Percentiles rank a stretch among this genome's conserved stretches.
Conservation (phyloP, 192 early-diverging fungal genomes). For the Coemansia sp. region DNA sequence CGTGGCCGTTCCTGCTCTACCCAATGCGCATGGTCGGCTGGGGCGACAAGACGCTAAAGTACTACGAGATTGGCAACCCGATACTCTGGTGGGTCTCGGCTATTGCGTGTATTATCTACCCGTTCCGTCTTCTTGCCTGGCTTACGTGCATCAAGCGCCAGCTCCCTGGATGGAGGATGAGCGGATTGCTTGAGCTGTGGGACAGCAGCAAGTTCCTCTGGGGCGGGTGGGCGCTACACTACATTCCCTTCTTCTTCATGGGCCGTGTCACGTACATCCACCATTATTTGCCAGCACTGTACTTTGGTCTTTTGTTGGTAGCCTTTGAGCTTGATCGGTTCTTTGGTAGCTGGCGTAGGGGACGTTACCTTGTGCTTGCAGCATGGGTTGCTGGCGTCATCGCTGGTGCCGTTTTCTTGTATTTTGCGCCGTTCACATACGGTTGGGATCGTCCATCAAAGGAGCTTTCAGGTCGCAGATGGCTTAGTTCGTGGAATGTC, state of each 20-base stretch:
- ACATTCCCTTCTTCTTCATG: slow-evolving; percentile 90
- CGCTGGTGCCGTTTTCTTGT: slow-evolving; percentile 48
- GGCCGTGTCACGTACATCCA: slow-evolving; percentile 91
- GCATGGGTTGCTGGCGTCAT: slow-evolving; percentile 26
- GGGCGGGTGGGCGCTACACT: slow-evolving; percentile 83
- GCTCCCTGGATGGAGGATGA: slow-evolving; percentile 25
- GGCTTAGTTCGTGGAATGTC: slow-evolving; percentile 82
- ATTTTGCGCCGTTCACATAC: slow-evolving; percentile 78
- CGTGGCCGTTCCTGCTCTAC: slow-evolving; percentile 84
- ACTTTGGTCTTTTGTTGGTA: slow-evolving; percentile 75
- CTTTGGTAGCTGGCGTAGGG: slow-evolving; percentile 55
- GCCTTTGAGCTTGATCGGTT: slow-evolving; percentile 75
- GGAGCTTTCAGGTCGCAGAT: slow-evolving; percentile 57
- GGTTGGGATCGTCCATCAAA: slow-evolving; percentile 67
- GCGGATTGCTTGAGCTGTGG: slow-evolving; percentile 56
- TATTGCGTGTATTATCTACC: slow-evolving; percentile 31
- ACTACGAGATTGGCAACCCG: slow-evolving; percentile 90
- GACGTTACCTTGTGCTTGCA: slow-evolving; percentile 57
- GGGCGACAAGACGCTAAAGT: slow-evolving; percentile 69
- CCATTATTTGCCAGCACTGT: slow-evolving; percentile 89
- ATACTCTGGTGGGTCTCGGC: slow-evolving; percentile 81
- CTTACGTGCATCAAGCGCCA: slow-evolving; percentile 24
- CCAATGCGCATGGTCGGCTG: slow-evolving; percentile 90
- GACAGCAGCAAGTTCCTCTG: slow-evolving; percentile 77
- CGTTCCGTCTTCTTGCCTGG: slow-evolving; percentile 28